phyloP scores from a whole-genome alignment of 2,329 filamentous ascomycete species.

The Phaeosphaeria sp. region DNA sequence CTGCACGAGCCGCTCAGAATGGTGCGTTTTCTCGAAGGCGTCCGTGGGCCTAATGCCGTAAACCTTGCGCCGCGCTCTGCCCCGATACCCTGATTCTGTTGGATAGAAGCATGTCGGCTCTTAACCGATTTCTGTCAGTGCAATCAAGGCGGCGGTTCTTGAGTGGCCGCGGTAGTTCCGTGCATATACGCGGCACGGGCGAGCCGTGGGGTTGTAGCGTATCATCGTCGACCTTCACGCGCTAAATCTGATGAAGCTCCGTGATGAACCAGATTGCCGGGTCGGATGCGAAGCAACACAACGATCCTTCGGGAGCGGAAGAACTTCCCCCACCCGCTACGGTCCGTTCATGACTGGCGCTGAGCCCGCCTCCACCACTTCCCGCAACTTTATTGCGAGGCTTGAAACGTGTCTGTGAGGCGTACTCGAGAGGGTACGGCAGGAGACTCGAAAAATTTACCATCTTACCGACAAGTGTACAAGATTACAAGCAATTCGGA shows the following conservation, averaged over 20 bases:
- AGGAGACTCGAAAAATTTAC: too few species aligned
- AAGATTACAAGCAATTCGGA: too few species aligned
- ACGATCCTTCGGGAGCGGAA: background rate
- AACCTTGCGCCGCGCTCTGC: background rate
- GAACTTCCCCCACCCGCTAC: background rate
- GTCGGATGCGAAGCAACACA: too few species aligned
- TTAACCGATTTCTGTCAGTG: background rate
- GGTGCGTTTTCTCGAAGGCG: background rate
- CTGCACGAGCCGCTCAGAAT: background rate
- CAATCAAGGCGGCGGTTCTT: background rate
- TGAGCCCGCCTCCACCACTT: background rate
- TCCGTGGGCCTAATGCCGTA: background rate
- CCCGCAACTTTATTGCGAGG: background rate
- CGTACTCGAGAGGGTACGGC: background rate
- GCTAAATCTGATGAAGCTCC: background rate
- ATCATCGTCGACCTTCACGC: background rate
- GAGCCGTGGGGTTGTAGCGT: background rate
- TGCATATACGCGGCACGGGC: background rate
- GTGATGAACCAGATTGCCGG: background rate
- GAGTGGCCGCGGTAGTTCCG: slow-evolving; percentile 1
- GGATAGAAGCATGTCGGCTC: background rate
- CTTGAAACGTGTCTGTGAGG: background rate
- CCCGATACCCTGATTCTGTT: background rate
- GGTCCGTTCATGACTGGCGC: background rate
- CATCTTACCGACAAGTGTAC: too few species aligned